Evolutionary conservation across 495 filamentous ascomycete genomes (phyloP).

Genomic region (Chaetomium tenue): DNA sequence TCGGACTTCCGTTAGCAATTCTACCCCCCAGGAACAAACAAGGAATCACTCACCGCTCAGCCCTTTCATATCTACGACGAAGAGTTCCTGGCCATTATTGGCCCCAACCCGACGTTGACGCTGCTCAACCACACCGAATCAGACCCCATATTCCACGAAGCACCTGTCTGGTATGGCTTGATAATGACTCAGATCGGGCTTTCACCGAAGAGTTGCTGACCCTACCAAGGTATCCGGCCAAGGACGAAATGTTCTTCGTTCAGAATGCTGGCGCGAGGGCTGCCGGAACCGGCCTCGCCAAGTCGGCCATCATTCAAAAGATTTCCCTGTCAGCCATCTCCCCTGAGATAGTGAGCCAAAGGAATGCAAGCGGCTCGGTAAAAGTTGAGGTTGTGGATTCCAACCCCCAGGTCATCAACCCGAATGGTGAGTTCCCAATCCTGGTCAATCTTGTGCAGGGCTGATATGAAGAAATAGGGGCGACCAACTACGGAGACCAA

Average conservation of each 20-base stretch:
- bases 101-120: slow-evolving; percentile 45
- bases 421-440: slow-evolving; percentile 44
- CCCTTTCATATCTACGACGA: slow-evolving; percentile 51
- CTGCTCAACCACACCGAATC: slow-evolving; percentile 40
- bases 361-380: slow-evolving; percentile 45
- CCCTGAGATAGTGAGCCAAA: slow-evolving; percentile 37
- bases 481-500: slow-evolving; percentile 48
- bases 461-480: slow-evolving; percentile 36
- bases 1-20: slow-evolving; percentile 30
- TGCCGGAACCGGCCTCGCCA: slow-evolving; percentile 50
- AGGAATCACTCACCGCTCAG: slow-evolving; percentile 34
- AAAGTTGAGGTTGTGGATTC: slow-evolving; percentile 40
- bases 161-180: slow-evolving; percentile 49
- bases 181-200: neutral
- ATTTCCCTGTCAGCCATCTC: slow-evolving; percentile 46
- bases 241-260: slow-evolving; percentile 54
- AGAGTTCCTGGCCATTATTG: slow-evolving; percentile 46
- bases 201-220: no score
- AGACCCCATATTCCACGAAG: slow-evolving; percentile 53
- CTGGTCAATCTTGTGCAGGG: no score
- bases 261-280: slow-evolving; percentile 50
- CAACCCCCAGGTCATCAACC: slow-evolving; percentile 45
- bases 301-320: slow-evolving; percentile 52
- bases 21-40: slow-evolving; percentile 36
- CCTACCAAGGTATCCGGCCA: slow-evolving; percentile 37